phyloP scores from a whole-genome alignment of 306 rosid genomes.

The Vicia sativa region DNA sequence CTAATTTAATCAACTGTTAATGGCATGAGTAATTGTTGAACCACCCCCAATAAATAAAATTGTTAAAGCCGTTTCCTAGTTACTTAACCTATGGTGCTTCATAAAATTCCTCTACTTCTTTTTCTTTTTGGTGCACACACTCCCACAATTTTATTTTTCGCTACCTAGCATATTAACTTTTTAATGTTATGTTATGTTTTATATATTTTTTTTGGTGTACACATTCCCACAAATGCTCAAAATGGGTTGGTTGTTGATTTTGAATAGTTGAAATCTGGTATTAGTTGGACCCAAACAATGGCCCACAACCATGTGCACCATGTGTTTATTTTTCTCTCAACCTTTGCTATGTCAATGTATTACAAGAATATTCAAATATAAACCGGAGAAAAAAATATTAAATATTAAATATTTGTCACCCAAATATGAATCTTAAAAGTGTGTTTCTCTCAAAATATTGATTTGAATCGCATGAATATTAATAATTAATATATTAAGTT shows the following conservation, averaged over 20 bases:
- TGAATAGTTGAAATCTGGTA: constrained; percentile 38
- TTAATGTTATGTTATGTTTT: neutral
- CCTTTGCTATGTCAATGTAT: constrained; percentile 10
- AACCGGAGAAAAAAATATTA: too few species aligned
- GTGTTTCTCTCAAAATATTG: too few species aligned
- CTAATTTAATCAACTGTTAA: neutral
- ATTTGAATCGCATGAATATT: too few species aligned
- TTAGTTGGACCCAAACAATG: constrained; percentile 32
- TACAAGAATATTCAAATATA: constrained; percentile 9
- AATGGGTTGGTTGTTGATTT: constrained; percentile 34
- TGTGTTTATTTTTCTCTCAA: constrained; percentile 33
- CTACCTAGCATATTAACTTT: neutral
- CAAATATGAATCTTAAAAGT: too few species aligned
- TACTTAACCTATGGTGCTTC: constrained; percentile 30
- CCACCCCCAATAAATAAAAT: constrained; percentile 37
- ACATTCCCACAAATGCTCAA: too few species aligned
- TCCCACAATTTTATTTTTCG: neutral
- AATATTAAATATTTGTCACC: too few species aligned
- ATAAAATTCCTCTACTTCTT: constrained; percentile 4
- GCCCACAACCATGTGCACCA: constrained; percentile 49
- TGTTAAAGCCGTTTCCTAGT: constrained; percentile 17
- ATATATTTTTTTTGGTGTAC: too few species aligned
- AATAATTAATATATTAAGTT: too few species aligned
- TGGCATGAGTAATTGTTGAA: constrained; percentile 37
- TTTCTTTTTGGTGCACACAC: constrained; percentile 6